Base-by-base conservation (phyloP, 208 protist genomes). In the Paratrypanosoma confusum region DNA sequence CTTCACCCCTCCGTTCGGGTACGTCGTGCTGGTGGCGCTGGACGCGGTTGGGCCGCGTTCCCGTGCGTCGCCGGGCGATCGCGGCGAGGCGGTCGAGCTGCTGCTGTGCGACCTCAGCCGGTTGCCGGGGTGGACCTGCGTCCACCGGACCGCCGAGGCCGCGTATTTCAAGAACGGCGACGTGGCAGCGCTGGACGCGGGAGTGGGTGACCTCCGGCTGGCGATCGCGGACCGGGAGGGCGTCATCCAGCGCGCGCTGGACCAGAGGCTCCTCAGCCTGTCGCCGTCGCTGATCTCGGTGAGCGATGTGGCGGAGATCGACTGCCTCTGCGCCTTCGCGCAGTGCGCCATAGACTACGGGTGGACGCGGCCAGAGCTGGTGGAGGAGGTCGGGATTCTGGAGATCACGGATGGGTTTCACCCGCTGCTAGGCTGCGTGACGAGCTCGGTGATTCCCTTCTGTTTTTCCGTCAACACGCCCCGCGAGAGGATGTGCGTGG, bases 301-400 rank as follows among this genome's bases (percentile, higher is more conserved):
- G 13, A 58, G 55, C 3, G 64, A 53, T 5, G 50, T 49, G 17
- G 77, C 77, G 7, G 65, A 82, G 56, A 49, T 93, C 33, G 83
- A 93, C 61, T 86, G 72, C 43, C 64, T 89, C 3, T 45, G 81
- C 36, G 64, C 65, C 13, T 81, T 91, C 45, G 65, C 78, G 11
- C 46, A 71, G 14, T 69, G 68, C 18, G 75, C 82, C 4, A 42
- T 58, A n/a, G 65, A 81, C 36, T 67, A 72, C 24, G 64, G 73
- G 39, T 91, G 82, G 79, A 57, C 43, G 34, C 54, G 66, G 14
- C 80, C 80, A 13, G 25, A 32, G 28, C 38, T 62, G 39, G 32
- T 58, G 14, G 8, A 16, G 13, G 51, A 52, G 8, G 37, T 50
- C 13, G 71, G 71, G 11, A 51, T 74, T 8, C 42, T 87, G 23